Conservation (phyloP, 129 eudicot species). For the Flaveria bidentis region DNA sequence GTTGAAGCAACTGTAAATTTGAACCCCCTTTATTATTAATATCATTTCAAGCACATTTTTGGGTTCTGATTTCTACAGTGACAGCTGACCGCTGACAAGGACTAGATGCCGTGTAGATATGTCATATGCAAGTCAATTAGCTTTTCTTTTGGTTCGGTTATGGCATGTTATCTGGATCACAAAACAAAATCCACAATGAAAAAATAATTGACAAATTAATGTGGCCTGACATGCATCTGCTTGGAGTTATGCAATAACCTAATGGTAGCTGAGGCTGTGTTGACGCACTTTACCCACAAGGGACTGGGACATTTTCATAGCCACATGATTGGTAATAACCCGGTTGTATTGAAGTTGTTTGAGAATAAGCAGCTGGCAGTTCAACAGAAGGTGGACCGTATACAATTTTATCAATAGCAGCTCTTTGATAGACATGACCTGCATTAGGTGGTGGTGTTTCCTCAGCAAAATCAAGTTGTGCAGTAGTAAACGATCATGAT, state of each 20-base stretch:
- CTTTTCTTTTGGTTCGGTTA: not conserved
- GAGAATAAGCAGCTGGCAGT: too few species aligned
- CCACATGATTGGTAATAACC: too few species aligned
- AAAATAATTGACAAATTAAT: not conserved
- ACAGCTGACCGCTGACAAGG: not conserved
- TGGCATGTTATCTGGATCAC: not conserved
- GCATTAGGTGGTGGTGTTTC: too few species aligned
- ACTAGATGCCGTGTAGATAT: not conserved
- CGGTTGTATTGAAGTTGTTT: too few species aligned
- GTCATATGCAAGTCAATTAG: not conserved
- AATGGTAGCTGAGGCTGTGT: too few species aligned
- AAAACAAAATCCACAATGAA: not conserved
- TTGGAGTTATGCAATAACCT: too few species aligned
- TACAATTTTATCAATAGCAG: too few species aligned
- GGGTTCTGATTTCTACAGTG: not conserved
- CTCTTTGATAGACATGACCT: too few species aligned
- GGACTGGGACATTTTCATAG: not conserved
- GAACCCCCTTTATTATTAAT: conserved; percentile 23
- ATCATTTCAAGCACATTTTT: conserved; percentile 10
- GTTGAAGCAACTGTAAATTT: conserved; percentile 38
- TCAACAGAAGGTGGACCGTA: too few species aligned
- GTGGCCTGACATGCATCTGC: not conserved
- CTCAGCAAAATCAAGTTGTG: too few species aligned
- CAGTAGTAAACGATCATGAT: too few species aligned
- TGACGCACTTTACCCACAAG: not conserved